Evolutionary conservation across 2,329 filamentous ascomycete genomes (phyloP).

Genomic region (Colletotrichum ledebouriae): DNA sequence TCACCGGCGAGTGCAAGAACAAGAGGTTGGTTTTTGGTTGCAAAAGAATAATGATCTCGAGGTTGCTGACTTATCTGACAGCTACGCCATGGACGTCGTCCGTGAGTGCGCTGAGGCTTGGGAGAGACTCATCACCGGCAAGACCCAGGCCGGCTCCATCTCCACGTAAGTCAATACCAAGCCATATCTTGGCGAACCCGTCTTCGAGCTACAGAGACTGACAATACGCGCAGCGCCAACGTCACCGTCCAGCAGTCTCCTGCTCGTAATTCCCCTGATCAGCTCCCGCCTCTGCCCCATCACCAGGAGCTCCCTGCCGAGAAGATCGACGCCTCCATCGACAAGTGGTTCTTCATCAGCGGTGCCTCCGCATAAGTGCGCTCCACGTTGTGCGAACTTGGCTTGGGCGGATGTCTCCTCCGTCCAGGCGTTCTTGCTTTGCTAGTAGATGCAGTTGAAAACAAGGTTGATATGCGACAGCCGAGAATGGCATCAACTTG

Average conservation of each 20-base stretch:
- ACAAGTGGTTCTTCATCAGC: conserved; percentile 99
- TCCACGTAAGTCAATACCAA: conserved; percentile 75
- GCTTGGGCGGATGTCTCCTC: conserved; percentile 4
- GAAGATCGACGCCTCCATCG: conserved; percentile 94
- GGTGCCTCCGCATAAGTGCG: conserved; percentile 82
- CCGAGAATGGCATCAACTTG: conserved; percentile 18
- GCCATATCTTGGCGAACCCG: conserved; percentile 36
- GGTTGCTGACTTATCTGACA: conserved; percentile 49
- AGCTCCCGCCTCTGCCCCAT: conserved; percentile 82
- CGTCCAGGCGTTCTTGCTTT: conserved; percentile 6
- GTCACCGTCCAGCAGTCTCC: conserved; percentile 79
- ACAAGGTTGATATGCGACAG: conserved; percentile 5
- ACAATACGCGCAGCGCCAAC: conserved; percentile 78
- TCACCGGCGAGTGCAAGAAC: conserved; percentile 99
- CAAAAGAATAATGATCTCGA: not conserved
- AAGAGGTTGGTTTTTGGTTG: conserved; percentile 75
- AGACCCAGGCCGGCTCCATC: conserved; percentile 82
- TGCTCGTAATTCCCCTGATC: conserved; percentile 76
- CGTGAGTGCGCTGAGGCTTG: conserved; percentile 97
- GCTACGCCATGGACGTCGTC: conserved; percentile 94
- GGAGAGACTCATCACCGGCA: conserved; percentile 95
- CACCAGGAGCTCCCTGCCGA: conserved; percentile 86
- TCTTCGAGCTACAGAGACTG: conserved; percentile 44
- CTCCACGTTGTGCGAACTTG: conserved; percentile 7
- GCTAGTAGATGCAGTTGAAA: conserved; percentile 23